Percentiles rank a stretch among this genome's conserved stretches.
Conservation (phyloP, 2,329 filamentous ascomycete genomes). For the Alternaria sp. region DNA sequence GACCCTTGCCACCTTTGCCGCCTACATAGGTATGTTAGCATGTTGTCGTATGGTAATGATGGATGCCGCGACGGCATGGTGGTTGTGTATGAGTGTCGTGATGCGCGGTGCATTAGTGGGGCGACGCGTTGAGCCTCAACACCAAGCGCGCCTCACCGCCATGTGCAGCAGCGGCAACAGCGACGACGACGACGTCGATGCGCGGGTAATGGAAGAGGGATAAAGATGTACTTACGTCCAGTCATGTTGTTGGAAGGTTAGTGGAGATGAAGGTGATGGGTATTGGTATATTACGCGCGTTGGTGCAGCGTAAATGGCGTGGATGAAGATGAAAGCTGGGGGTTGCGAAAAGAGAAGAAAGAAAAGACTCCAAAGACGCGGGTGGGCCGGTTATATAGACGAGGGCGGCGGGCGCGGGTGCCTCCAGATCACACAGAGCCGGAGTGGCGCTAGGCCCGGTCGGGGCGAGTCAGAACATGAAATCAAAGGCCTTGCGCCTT, state of each 20-base stretch:
- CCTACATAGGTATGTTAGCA: constrained; percentile 50
- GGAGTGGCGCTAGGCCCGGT: constrained; percentile 30
- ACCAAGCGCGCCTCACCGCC: constrained; percentile 27
- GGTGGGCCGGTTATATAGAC: constrained; percentile 30
- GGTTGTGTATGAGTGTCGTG: constrained; percentile 23
- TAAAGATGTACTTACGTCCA: constrained; percentile 50
- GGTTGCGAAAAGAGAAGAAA: constrained; percentile 23
- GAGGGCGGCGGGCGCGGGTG: constrained; percentile 25
- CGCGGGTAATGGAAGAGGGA: constrained; percentile 18
- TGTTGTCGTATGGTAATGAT: constrained; percentile 14
- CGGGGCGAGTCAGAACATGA: constrained; percentile 26
- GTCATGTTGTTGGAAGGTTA: constrained; percentile 48
- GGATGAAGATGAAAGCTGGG: constrained; percentile 17
- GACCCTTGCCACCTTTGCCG: constrained; percentile 62
- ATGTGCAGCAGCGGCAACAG: constrained; percentile 15
- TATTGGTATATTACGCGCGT: constrained; percentile 1
- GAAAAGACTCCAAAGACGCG: constrained; percentile 8
- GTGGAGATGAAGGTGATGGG: constrained; percentile 31
- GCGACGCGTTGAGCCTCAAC: constrained; percentile 40
- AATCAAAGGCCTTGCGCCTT: constrained; percentile 20
- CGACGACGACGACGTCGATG: constrained; percentile 14
- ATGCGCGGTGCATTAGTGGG: constrained; percentile 16
- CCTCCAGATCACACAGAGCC: constrained; percentile 30
- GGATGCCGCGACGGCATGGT: constrained; percentile 19
- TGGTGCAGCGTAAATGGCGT: constrained; percentile 7